Conservation (phyloP, 176 grass and related monocot species). For the Areca catechu region DNA sequence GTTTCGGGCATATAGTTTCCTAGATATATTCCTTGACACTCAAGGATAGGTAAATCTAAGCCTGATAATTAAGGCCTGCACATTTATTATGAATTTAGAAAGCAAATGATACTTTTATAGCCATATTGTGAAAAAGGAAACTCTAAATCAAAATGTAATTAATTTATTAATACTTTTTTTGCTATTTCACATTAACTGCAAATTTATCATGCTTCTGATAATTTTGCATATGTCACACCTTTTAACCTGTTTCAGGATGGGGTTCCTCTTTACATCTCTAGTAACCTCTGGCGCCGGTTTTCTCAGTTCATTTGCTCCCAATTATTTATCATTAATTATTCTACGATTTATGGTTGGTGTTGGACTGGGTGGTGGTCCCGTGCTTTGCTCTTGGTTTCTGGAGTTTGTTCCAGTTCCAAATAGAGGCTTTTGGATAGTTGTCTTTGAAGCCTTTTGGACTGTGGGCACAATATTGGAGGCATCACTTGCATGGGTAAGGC, state of each 20-base stretch:
- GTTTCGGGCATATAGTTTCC: no score
- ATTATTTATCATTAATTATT: slow-evolving; percentile 70
- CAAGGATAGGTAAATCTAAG: no score
- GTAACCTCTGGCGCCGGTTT: slow-evolving; percentile 78
- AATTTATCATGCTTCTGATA: background rate
- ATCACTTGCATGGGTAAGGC: slow-evolving; percentile 88
- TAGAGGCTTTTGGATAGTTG: slow-evolving; percentile 87
- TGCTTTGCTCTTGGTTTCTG: slow-evolving; percentile 89
- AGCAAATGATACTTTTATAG: no score
- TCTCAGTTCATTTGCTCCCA: slow-evolving; percentile 82
- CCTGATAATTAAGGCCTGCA: no score
- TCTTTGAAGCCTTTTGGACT: slow-evolving; percentile 76
- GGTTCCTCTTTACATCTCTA: slow-evolving; percentile 86
- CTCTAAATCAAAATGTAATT: no score
- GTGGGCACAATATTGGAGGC: slow-evolving; percentile 95
- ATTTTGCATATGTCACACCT: background rate
- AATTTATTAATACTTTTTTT: no score
- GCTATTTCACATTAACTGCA: no score
- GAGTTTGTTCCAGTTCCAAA: slow-evolving; percentile 91
- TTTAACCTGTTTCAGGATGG: slow-evolving; percentile 36
- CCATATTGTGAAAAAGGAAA: no score
- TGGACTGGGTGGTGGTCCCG: slow-evolving; percentile 74
- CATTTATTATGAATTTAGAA: no score
- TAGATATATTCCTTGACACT: no score
- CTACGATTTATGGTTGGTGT: slow-evolving; percentile 86